These are phyloP conservation scores for Serendipita vermifera DNA, from an alignment of 768 basidiomycete genomes.

Conservation along the genomic window DNA sequence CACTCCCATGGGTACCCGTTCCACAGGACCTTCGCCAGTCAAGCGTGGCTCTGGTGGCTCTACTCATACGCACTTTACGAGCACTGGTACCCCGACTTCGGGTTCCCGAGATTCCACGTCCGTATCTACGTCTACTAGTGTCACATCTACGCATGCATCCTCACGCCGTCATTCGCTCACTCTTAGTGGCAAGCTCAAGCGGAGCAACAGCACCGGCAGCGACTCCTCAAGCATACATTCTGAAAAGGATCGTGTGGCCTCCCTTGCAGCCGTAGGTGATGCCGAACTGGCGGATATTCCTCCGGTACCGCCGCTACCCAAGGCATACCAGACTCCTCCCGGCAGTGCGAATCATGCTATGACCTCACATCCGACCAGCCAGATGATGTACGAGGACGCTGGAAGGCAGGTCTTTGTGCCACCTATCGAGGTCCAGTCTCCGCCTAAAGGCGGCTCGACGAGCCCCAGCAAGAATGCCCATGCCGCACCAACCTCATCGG, in stretches of 20 bases:
- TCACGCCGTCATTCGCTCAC: constrained; percentile 49
- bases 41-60: constrained; percentile 86
- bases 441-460: constrained; percentile 14
- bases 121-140: constrained; percentile 62
- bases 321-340: constrained; percentile 64
- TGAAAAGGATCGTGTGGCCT: constrained; percentile 56
- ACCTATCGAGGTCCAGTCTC: background rate
- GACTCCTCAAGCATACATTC: constrained; percentile 70
- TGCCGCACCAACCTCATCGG: constrained; percentile 8
- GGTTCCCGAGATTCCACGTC: constrained; percentile 82
- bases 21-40: constrained; percentile 22
- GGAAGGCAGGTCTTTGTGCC: background rate
- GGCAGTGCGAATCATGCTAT: background rate
- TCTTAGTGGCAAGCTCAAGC: constrained; percentile 44
- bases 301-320: constrained; percentile 85
- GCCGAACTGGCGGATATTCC: constrained; percentile 66
- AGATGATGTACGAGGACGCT: background rate
- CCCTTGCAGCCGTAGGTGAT: constrained; percentile 38
- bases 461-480: constrained; percentile 28
- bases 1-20: constrained; percentile 11
- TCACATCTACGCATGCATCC: constrained; percentile 58
- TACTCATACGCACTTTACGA: constrained; percentile 36
- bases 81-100: constrained; percentile 56
- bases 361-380: background rate
- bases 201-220: constrained; percentile 70